Evolutionary conservation across 768 basidiomycete species (phyloP).

Genomic region (Rhizopogon vinicolor): DNA sequence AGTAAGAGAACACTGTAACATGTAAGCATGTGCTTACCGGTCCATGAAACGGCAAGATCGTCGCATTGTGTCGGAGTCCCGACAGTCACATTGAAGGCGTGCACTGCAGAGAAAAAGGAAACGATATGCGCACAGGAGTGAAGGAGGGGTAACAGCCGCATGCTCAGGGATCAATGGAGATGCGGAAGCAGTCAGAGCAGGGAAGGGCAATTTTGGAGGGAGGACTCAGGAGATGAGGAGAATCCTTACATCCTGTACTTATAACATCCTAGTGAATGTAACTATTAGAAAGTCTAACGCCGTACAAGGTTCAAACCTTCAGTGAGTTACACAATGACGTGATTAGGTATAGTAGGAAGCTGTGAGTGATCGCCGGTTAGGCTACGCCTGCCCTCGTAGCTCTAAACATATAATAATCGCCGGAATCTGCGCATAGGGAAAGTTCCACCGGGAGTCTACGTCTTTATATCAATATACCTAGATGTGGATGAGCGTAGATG

Average conservation of each 20-base stretch:
- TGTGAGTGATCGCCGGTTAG: too few species aligned
- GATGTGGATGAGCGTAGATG: background rate
- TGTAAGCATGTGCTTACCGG: slow-evolving; percentile 35
- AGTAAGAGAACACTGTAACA: background rate
- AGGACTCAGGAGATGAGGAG: background rate
- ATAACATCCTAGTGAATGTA: background rate
- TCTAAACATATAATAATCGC: too few species aligned
- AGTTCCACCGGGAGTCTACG: background rate
- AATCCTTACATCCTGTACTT: background rate
- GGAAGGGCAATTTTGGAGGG: background rate
- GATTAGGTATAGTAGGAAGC: too few species aligned
- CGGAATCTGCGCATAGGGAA: background rate
- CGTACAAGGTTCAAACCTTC: too few species aligned
- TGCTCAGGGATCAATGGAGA: slow-evolving; percentile 11
- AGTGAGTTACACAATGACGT: too few species aligned
- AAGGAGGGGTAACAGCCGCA: slow-evolving; percentile 22
- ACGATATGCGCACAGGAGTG: slow-evolving; percentile 14
- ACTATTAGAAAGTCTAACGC: too few species aligned
- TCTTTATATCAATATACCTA: too few species aligned
- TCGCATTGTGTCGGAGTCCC: slow-evolving; percentile 58
- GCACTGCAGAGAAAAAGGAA: slow-evolving; percentile 14
- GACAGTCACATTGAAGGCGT: slow-evolving; percentile 43
- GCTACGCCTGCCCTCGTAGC: too few species aligned
- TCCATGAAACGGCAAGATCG: slow-evolving; percentile 53
- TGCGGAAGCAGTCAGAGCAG: background rate